Evolutionary conservation across 2,329 filamentous ascomycete genomes (phyloP), one percentile per base, ranked within the genome.

Genomic region (Phialemoniopsis sp.): DNA sequence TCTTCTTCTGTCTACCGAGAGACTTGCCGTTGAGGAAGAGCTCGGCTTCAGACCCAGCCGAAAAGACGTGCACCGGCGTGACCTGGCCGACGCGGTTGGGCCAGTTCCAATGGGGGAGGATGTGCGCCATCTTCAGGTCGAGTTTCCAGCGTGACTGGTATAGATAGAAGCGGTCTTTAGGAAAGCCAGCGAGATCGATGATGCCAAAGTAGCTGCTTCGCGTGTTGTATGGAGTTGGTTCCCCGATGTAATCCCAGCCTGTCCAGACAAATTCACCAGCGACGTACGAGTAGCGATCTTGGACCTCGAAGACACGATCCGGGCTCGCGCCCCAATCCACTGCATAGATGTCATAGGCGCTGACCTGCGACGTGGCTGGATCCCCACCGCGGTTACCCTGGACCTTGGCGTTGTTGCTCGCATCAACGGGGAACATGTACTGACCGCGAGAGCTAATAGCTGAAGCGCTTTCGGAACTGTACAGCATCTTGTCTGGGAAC

Each of bases 41-140:
- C 56, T 78, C 73, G 4, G 72, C 74, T 46, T 74, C 70, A 44
- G 76, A 70, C 3, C 58, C 73, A 1, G 66, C 57, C 1, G 71
- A 63, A 46, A 74, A 76, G 0, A 76, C 72, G 46, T 78, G 73
- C 1, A 78, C 72, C 0, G 73, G 74, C 4, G 73, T 78, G 2
- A 67, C 57, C 40, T 66, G 44, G 2, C 70, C 69, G 1, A 61
- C 59, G 0, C 72, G 57, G 13, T 67, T 64, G 0, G 70, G 66
- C 70, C 72, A 79, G 13, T 60, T 76, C 74, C 74, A 78, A 48
- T 78, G 74, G 3, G 74, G 74, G 0, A 78, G 61, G 14, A 78
- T 68, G 46, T 78, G 72, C 4, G 70, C 73, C 54, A 69, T 64
- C 2, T 47, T 55, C 0, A 73, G 39, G 13, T 71, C 65, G 0